A percentile compares a stretch with the other conserved stretches of the same genome.
Conservation (phyloP, 495 filamentous ascomycete species). For the Aspergillus funiculosus region DNA sequence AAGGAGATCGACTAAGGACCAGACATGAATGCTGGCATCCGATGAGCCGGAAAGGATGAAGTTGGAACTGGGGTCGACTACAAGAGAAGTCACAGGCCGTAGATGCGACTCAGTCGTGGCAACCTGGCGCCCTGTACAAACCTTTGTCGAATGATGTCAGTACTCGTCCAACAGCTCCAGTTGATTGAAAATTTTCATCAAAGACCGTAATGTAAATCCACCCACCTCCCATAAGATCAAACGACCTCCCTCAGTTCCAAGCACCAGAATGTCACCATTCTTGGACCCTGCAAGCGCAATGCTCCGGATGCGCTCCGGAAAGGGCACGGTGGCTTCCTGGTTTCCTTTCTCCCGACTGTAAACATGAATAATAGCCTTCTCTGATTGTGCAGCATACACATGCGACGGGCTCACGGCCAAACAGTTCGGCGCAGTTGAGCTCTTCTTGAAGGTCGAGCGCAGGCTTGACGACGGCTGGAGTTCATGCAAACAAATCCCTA, state of each 20-base stretch:
- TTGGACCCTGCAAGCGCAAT: conserved; percentile 54
- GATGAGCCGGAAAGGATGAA: conserved; percentile 82
- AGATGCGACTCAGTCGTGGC: conserved; percentile 85
- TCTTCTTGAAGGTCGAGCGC: conserved; percentile 85
- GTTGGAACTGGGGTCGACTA: conserved; percentile 62
- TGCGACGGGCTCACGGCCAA: conserved; percentile 78
- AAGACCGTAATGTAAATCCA: too few species aligned
- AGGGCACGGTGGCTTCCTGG: conserved; percentile 79
- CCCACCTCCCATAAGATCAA: conserved; percentile 89
- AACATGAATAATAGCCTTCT: conserved; percentile 87
- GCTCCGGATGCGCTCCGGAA: conserved; percentile 77
- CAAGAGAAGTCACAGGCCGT: conserved; percentile 72
- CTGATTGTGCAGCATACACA: conserved; percentile 82
- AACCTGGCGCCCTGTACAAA: conserved; percentile 78
- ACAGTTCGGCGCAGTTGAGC: conserved; percentile 68
- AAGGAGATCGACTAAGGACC: conserved; percentile 72
- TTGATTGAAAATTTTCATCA: too few species aligned
- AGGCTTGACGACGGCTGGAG: conserved; percentile 66
- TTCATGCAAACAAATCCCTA: conserved; percentile 77
- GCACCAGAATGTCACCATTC: conserved; percentile 62
- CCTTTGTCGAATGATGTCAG: conserved; percentile 40
- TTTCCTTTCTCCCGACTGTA: conserved; percentile 78
- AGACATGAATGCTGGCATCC: conserved; percentile 85
- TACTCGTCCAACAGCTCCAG: background rate
- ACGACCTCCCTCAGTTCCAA: conserved; percentile 83